phyloP scores from a whole-genome alignment of 805 yeast species.

The Teunomyces pallodes region DNA sequence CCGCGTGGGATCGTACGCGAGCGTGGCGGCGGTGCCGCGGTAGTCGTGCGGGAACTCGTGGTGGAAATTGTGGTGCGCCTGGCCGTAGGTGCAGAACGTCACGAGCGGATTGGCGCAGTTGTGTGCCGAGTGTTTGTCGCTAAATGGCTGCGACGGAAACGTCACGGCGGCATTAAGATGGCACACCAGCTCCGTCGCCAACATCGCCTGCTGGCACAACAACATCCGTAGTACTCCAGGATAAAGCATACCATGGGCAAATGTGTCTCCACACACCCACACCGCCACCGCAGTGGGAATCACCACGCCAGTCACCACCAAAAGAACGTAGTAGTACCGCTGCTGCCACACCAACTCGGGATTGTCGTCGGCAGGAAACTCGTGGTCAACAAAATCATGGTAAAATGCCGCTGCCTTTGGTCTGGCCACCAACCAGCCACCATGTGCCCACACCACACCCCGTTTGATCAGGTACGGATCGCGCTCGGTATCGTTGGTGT shows the following conservation, averaged over 20 bases:
- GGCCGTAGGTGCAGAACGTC: conserved; percentile 76
- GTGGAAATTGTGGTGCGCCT: conserved; percentile 89
- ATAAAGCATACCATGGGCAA: conserved; percentile 47
- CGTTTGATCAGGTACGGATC: conserved; percentile 86
- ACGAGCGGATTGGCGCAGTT: conserved; percentile 58
- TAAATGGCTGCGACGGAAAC: conserved; percentile 53
- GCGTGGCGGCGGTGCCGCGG: conserved; percentile 68
- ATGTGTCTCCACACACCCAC: conserved; percentile 27
- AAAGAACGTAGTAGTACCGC: conserved; percentile 21
- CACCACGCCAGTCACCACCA: conserved; percentile 27
- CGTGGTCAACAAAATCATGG: conserved; percentile 35
- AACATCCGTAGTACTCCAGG: conserved; percentile 75
- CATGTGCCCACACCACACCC: conserved; percentile 78
- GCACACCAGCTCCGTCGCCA: conserved; percentile 78
- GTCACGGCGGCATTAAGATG: conserved; percentile 67
- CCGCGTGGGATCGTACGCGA: conserved; percentile 85
- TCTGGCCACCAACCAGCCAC: conserved; percentile 80
- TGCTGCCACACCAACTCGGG: conserved; percentile 36
- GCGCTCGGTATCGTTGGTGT: conserved; percentile 74
- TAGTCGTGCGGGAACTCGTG: conserved; percentile 94
- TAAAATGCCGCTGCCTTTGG: conserved; percentile 43
- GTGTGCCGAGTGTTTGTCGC: conserved; percentile 64
- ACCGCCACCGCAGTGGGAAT: conserved; percentile 29
- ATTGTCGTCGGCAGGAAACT: conserved; percentile 22
- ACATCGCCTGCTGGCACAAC: conserved; percentile 74